These are phyloP conservation scores for Boletus barrowsii DNA, from an alignment of 768 basidiomycete genomes.

Conservation along the genomic window DNA sequence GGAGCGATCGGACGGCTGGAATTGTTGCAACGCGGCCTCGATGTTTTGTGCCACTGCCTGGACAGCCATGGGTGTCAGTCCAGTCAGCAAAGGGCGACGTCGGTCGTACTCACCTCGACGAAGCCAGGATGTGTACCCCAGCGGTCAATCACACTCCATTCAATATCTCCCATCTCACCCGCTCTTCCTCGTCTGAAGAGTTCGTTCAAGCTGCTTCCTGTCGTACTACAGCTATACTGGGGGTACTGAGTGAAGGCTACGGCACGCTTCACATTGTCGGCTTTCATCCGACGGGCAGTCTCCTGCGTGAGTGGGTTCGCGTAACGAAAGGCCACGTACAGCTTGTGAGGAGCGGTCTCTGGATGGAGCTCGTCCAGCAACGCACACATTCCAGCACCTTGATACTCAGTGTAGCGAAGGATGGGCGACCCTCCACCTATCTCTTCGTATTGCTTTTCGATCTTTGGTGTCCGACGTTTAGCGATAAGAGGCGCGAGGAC, in stretches of 20 bases:
- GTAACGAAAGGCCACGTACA: constrained; percentile 95
- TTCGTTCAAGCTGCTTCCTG: constrained; percentile 96
- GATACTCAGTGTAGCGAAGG: constrained; percentile 79
- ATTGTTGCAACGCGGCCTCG: constrained; percentile 75
- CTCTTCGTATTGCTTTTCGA: constrained; percentile 89
- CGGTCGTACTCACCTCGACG: constrained; percentile 69
- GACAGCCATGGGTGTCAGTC: background rate
- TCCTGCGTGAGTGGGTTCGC: constrained; percentile 84
- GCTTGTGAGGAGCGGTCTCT: constrained; percentile 89
- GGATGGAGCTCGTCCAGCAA: constrained; percentile 95
- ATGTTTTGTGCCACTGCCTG: constrained; percentile 92
- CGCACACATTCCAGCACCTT: constrained; percentile 86
- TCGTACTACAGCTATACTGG: constrained; percentile 97
- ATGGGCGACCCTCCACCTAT: constrained; percentile 99
- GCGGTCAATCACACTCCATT: constrained; percentile 97
- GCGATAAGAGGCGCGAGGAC: constrained; percentile 88
- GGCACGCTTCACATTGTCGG: constrained; percentile 88
- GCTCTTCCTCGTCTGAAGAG: constrained; percentile 64
- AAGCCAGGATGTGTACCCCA: constrained; percentile 97
- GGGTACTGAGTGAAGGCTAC: constrained; percentile 98
- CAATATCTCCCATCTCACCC: constrained; percentile 63
- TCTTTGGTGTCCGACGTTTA: constrained; percentile 81
- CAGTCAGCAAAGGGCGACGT: background rate
- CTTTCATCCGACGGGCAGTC: constrained; percentile 78
- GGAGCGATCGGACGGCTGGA: constrained; percentile 65